Conservation (phyloP, 2,329 filamentous ascomycete species). For the Diaporthe destruens region DNA sequence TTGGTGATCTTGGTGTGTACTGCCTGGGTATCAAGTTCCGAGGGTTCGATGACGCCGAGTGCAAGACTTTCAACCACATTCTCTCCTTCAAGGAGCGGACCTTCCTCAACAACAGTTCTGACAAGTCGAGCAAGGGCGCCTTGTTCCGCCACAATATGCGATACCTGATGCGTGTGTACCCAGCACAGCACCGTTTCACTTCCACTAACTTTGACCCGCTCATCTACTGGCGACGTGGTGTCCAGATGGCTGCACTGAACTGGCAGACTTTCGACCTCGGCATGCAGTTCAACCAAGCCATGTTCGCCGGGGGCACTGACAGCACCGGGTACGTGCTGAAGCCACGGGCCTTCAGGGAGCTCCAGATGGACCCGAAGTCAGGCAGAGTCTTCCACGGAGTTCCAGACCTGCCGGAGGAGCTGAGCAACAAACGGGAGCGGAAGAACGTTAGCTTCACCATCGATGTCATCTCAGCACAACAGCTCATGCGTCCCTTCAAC, state of each 20-base stretch:
- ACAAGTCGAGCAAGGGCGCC: slow-evolving; percentile 79
- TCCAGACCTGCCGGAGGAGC: slow-evolving; percentile 66
- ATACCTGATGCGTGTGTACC: slow-evolving; percentile 94
- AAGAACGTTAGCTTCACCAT: slow-evolving; percentile 88
- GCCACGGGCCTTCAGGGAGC: slow-evolving; percentile 84
- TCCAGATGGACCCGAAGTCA: slow-evolving; percentile 59
- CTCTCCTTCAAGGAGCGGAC: slow-evolving; percentile 94
- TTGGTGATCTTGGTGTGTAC: slow-evolving; percentile 88
- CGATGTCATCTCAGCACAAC: slow-evolving; percentile 92
- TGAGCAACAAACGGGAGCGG: slow-evolving; percentile 76
- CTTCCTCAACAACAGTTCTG: slow-evolving; percentile 84
- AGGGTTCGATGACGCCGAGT: slow-evolving; percentile 82
- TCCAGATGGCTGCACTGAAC: slow-evolving; percentile 97
- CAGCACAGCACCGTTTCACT: slow-evolving; percentile 81
- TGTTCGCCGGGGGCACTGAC: slow-evolving; percentile 93
- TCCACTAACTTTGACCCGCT: slow-evolving; percentile 97
- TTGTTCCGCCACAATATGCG: slow-evolving; percentile 92
- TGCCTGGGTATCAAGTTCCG: slow-evolving; percentile 83
- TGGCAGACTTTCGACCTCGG: slow-evolving; percentile 98
- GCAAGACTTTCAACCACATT: slow-evolving; percentile 92
- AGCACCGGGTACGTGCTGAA: slow-evolving; percentile 94
- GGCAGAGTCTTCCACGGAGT: slow-evolving; percentile 48
- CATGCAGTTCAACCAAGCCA: slow-evolving; percentile 96
- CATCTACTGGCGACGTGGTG: slow-evolving; percentile 92
- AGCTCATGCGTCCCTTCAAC: slow-evolving; percentile 85